A percentile compares a stretch with the other conserved stretches of the same genome.
These are phyloP conservation scores for Taiwanofungus camphoratus DNA, from an alignment of 1,284 basidiomycete genomes.

Conservation along the genomic window DNA sequence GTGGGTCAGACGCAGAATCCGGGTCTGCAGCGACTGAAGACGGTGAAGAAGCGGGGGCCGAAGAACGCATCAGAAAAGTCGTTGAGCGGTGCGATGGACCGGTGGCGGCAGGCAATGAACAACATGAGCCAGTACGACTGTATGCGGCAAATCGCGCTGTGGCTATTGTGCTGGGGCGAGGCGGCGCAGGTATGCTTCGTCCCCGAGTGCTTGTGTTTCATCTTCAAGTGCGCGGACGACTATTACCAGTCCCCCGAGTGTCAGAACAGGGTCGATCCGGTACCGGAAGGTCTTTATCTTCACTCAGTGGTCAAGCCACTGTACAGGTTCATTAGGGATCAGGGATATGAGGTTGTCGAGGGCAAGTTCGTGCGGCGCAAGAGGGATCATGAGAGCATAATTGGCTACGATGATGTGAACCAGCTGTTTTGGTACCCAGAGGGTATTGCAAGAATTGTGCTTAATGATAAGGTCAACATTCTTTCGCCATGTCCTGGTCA, in stretches of 20 bases:
- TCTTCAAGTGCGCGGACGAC: slow-evolving; percentile 99
- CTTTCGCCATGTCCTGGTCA: not conserved
- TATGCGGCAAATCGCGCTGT: slow-evolving; percentile 93
- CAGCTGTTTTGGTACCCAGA: slow-evolving; percentile 99
- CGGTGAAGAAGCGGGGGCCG: slow-evolving; percentile 53
- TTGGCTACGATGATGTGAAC: slow-evolving; percentile 99
- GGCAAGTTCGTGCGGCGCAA: slow-evolving; percentile 94
- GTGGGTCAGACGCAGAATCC: slow-evolving; percentile 92
- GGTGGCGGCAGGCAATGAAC: slow-evolving; percentile 98
- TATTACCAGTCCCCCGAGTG: slow-evolving; percentile 99
- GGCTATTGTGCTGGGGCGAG: slow-evolving; percentile 97
- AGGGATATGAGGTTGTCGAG: slow-evolving; percentile 96
- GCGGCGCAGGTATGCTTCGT: slow-evolving; percentile 98
- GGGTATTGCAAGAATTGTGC: slow-evolving; percentile 88
- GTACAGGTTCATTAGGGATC: slow-evolving; percentile 97
- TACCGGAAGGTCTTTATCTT: slow-evolving; percentile 94
- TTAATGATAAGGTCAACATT: slow-evolving; percentile 77
- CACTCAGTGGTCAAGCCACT: slow-evolving; percentile 90
- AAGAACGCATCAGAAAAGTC: slow-evolving; percentile 79
- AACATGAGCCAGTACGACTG: slow-evolving; percentile 99
- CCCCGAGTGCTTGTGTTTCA: slow-evolving; percentile 96
- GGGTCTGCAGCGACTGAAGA: slow-evolving; percentile 78
- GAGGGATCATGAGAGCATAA: slow-evolving; percentile 90
- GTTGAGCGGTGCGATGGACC: slow-evolving; percentile 79
- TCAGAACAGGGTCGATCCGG: slow-evolving; percentile 88